Evolutionary conservation across 2,329 filamentous ascomycete genomes (phyloP), one percentile per base, ranked within the genome.

Genomic region (Cytospora leucostoma): DNA sequence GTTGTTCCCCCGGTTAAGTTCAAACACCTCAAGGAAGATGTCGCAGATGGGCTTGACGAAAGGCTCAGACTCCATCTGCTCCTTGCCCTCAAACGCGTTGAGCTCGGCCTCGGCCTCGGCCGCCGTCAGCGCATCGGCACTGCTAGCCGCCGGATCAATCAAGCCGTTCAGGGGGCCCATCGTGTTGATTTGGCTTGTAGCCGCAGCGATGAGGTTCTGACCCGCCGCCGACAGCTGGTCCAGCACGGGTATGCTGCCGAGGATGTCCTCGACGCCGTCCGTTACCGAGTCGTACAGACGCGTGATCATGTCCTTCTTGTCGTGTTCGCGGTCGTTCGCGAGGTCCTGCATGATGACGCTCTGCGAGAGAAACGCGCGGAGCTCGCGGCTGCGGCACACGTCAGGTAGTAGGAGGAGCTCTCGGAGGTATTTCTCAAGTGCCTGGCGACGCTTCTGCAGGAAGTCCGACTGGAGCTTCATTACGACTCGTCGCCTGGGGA

Each of bases 1-100:
- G 75, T 96, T 98, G 76, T 96, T 97, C 49, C 94, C 93, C 65
- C 90, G 88, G 74, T 97, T 96, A 47, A 99, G 84, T 72, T 97
- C 93, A 72, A 99, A 99, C 0, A 93, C 86, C 74, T 99, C 95
- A 17, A 99, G 84, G 77, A 99, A 99, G 65, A 99, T 88, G 75
- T 99, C 95, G 76, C 93, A 97, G 66, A 99, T 97, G 4, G 95
- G 96, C 74, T 97, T 99, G 71, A 99, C 95, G 71, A 99, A 98
- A 1, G 95, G 95, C 72, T 96, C 93, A 2, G 93, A 57, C 21
- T 65, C 64, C 54, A 63, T 56, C 32, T 65, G 82, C 70, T 97
- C 92, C 71, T 88, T 89, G 72, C 91, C 89, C 76, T 98, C 59
- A 71, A 96, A 98, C 0, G 94, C 94, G 63, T 93, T 91, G 56